phyloP scores from a whole-genome alignment of 352 stramenopile genomes.

The Phytopythium aichiense region DNA sequence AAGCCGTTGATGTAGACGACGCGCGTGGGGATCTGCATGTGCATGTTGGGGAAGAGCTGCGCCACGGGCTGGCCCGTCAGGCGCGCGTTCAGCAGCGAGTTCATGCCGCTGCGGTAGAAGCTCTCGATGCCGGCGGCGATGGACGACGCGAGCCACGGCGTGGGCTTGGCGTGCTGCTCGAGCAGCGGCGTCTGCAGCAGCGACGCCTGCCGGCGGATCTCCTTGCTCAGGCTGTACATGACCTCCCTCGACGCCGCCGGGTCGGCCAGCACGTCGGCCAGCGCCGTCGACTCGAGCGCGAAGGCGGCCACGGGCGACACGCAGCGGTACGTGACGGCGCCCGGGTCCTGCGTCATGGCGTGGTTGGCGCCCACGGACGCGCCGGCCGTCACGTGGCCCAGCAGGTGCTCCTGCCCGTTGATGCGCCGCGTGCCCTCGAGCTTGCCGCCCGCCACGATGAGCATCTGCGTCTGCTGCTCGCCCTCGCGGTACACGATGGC shows the following conservation, averaged over 20 bases:
- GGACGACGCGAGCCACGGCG: conserved; percentile 88
- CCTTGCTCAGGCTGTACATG: conserved; percentile 83
- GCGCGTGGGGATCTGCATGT: conserved; percentile 91
- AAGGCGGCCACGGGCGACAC: conserved; percentile 79
- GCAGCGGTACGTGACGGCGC: conserved; percentile 74
- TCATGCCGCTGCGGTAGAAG: conserved; percentile 92
- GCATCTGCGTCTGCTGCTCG: conserved; percentile 73
- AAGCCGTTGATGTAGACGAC: conserved; percentile 94
- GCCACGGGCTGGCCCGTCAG: conserved; percentile 73
- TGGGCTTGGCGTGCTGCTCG: conserved; percentile 88
- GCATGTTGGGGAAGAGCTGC: conserved; percentile 92
- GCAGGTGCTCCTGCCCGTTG: conserved; percentile 75
- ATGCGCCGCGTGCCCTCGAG: conserved; percentile 81
- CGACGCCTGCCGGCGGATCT: conserved; percentile 84
- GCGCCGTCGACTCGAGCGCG: conserved; percentile 57
- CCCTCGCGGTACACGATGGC: conserved; percentile 78
- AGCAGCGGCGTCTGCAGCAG: conserved; percentile 87
- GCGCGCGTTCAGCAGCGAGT: conserved; percentile 89
- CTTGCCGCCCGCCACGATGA: conserved; percentile 62
- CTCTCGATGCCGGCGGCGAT: conserved; percentile 90
- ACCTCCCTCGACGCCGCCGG: conserved; percentile 74
- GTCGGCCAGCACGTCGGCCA: conserved; percentile 76
- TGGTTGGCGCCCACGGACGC: conserved; percentile 77
- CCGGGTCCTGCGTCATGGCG: conserved; percentile 71
- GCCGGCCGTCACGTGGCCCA: conserved; percentile 44